Base-by-base conservation (phyloP, 139 green algal species). In the Chlamydomonas incerta region DNA sequence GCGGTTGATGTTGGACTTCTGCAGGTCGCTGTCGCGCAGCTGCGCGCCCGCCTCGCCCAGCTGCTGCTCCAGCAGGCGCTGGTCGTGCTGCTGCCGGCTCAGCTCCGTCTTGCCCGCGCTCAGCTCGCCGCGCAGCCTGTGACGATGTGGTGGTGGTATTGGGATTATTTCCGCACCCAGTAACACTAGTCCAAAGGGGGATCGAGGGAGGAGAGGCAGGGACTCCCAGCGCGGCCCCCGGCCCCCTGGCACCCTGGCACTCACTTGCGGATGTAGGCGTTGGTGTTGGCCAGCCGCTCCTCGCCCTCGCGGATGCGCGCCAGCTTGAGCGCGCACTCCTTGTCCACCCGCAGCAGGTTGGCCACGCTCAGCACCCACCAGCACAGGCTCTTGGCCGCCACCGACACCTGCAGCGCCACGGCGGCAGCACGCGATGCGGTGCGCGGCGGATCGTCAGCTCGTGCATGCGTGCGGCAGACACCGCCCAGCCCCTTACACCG, bases 331-430 rank as follows among this genome's bases (percentile, higher is more conserved):
- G 86, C 84, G 66, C 83, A 87, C 73, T 89, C 69, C 76, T 89
- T 89, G 18, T n/a, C 20, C 17, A 70, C 76, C 6, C 83, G 83
- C n/a, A 91, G 69, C 58, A 91, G 77, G n/a, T 76, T 66, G 11
- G 62, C n/a, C 46, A 88, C 83, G 28, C 74, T 87, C 14, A 91
- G 72, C 33, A 83, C 88, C 88, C 88, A 91, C 83, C 83, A 91
- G 80, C 83, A 88, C 72, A 91, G 83, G 18, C 66, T 80, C 73
- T 88, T 89, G 72, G 72, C 77, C 5, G 88, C 88, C 13, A 74
- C 33, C 9, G 88, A 91, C 58, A 88, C 80, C 69, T 87, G 72
- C 23, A 41, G n/a, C n/a, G 41, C 41, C 5, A 50, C 41, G 41
- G 8, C 41, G n/a, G n/a, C n/a, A n/a, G n/a, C n/a, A n/a, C n/a